Conservation (phyloP, 2,329 filamentous ascomycete genomes). For the Periconia sp. region DNA sequence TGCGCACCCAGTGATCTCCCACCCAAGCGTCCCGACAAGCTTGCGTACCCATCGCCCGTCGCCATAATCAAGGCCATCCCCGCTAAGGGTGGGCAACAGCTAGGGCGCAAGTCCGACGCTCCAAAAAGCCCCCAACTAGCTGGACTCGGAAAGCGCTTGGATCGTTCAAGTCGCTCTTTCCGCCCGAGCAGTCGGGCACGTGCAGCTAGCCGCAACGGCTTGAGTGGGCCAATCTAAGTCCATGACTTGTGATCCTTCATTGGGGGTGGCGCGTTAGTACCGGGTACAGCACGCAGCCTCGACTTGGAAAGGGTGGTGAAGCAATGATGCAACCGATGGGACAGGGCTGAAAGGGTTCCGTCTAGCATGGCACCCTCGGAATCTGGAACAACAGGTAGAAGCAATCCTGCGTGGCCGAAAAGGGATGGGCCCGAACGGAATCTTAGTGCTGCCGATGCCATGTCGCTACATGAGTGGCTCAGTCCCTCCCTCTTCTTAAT, state of each 20-base stretch:
- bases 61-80: too few species aligned
- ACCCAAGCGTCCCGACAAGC: background rate
- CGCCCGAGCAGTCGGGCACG: background rate
- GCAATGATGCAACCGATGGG: too few species aligned
- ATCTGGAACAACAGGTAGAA: too few species aligned
- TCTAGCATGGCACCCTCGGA: background rate
- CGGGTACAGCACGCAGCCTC: background rate
- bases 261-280: background rate
- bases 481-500: background rate
- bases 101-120: background rate
- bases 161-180: too few species aligned
- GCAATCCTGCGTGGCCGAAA: background rate
- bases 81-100: background rate
- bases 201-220: background rate
- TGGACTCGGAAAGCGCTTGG: background rate
- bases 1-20: background rate
- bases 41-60: background rate
- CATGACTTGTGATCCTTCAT: background rate
- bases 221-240: background rate
- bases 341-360: background rate
- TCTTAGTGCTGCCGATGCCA: background rate
- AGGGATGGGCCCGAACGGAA: background rate
- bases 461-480: background rate
- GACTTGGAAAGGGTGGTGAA: too few species aligned
- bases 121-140: background rate